Percentiles rank a stretch among this genome's conserved stretches.
phyloP scores from a whole-genome alignment of 2,329 filamentous ascomycete species.

The Cladophialophora exuberans region DNA sequence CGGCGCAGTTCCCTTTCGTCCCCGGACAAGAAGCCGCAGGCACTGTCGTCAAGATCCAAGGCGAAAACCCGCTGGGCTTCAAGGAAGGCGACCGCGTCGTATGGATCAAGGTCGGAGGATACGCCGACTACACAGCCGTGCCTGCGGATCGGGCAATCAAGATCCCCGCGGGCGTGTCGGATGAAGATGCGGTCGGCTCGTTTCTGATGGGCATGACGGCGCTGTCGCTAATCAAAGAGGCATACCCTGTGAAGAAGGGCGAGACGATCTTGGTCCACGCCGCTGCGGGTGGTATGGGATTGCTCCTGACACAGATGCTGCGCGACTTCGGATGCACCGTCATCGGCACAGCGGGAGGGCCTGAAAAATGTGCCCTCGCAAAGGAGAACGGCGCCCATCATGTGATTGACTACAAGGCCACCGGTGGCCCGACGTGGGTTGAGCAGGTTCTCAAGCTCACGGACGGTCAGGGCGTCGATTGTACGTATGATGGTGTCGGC shows the following conservation, averaged over 20 bases:
- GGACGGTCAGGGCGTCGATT: slow-evolving; percentile 70
- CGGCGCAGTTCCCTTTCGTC: slow-evolving; percentile 66
- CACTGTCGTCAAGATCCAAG: slow-evolving; percentile 65
- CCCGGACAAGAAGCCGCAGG: slow-evolving; percentile 81
- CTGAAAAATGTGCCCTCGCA: slow-evolving; percentile 73
- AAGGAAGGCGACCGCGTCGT: slow-evolving; percentile 71
- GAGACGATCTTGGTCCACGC: slow-evolving; percentile 86
- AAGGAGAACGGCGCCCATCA: slow-evolving; percentile 71
- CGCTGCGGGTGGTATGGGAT: slow-evolving; percentile 79
- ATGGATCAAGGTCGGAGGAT: slow-evolving; percentile 62
- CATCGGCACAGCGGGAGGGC: slow-evolving; percentile 77
- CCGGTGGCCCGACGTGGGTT: slow-evolving; percentile 75
- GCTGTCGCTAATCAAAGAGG: slow-evolving; percentile 75
- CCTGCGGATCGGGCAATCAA: slow-evolving; percentile 60
- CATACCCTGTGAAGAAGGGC: slow-evolving; percentile 69
- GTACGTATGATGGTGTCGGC: slow-evolving; percentile 78
- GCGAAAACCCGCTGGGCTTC: slow-evolving; percentile 57
- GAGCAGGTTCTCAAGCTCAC: slow-evolving; percentile 86
- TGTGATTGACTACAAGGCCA: slow-evolving; percentile 76
- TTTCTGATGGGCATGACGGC: slow-evolving; percentile 85
- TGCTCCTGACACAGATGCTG: slow-evolving; percentile 72
- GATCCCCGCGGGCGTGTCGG: slow-evolving; percentile 65
- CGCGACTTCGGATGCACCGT: slow-evolving; percentile 71
- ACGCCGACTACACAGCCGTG: slow-evolving; percentile 63
- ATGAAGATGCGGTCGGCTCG: slow-evolving; percentile 67